A percentile compares a stretch with the other conserved stretches of the same genome.
These are phyloP conservation scores for Mediolabrus comicus DNA, from an alignment of 108 stramenopile species.

Conservation along the genomic window DNA sequence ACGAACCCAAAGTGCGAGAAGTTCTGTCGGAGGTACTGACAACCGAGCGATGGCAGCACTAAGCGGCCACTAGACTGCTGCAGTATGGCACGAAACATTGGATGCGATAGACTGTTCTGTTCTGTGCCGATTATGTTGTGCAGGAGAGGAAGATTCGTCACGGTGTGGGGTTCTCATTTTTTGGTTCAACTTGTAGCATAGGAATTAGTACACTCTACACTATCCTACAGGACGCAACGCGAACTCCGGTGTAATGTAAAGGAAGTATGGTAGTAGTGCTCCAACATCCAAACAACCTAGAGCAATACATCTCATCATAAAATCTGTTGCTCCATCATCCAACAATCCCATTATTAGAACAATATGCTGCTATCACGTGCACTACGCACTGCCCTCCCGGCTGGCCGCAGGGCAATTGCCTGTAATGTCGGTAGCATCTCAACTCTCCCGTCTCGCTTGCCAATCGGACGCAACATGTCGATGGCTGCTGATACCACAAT, in stretches of 20 bases:
- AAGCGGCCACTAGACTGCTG: background rate
- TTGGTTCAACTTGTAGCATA: background rate
- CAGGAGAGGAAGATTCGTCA: too few relatives aligned
- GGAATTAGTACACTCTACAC: too few relatives aligned
- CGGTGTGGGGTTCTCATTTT: background rate
- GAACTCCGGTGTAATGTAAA: too few relatives aligned
- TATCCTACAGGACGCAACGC: too few relatives aligned
- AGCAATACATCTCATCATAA: background rate
- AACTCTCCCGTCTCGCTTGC: background rate
- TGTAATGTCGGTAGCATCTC: slow-evolving; percentile 5
- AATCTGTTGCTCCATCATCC: background rate
- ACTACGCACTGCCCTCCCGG: slow-evolving; percentile 9
- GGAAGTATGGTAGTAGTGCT: too few relatives aligned
- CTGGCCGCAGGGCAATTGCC: slow-evolving; percentile 1
- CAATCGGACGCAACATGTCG: slow-evolving; percentile 1
- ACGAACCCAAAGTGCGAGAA: background rate
- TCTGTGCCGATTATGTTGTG: too few relatives aligned
- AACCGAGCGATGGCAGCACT: background rate
- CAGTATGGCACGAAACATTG: slow-evolving; percentile 5
- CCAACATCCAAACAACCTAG: too few relatives aligned
- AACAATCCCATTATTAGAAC: background rate
- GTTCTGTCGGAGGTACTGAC: background rate
- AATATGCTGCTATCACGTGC: background rate
- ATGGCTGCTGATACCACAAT: slow-evolving; percentile 11
- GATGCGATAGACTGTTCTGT: too few relatives aligned